Evolutionary conservation across 768 basidiomycete genomes (phyloP).

Genomic region (Scleroderma citrinum): DNA sequence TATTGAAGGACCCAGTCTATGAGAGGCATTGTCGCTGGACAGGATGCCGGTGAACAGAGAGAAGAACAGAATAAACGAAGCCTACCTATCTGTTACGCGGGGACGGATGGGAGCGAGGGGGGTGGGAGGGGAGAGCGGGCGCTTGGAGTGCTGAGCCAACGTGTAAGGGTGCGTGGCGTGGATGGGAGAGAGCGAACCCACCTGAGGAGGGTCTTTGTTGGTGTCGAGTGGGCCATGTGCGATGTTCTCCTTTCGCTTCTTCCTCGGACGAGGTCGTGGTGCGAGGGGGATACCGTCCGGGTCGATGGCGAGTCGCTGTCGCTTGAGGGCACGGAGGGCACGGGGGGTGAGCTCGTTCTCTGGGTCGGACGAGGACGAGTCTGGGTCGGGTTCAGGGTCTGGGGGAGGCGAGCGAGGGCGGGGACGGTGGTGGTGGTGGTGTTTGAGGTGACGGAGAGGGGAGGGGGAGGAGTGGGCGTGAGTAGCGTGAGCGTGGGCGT

Average conservation of each 20-base stretch:
- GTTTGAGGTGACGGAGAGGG: slow-evolving; percentile 1
- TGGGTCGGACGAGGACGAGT: slow-evolving; percentile 16
- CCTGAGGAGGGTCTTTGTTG: slow-evolving; percentile 1
- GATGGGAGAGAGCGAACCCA: background rate
- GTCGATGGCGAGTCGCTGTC: slow-evolving; percentile 28
- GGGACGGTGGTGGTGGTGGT: background rate
- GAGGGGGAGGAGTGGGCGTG: slow-evolving; percentile 3
- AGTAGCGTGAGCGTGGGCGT: slow-evolving; percentile 9
- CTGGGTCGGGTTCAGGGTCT: slow-evolving; percentile 16
- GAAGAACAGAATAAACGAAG: background rate
- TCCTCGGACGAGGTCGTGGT: slow-evolving; percentile 9
- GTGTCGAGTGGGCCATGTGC: background rate
- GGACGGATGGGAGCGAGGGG: slow-evolving; percentile 5
- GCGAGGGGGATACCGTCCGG: slow-evolving; percentile 19
- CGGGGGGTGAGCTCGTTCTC: slow-evolving; percentile 30
- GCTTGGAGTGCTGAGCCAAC: slow-evolving; percentile 8
- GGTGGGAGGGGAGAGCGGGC: slow-evolving; percentile 7
- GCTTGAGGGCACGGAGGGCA: slow-evolving; percentile 30
- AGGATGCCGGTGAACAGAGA: slow-evolving; percentile 2
- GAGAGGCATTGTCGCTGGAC: slow-evolving; percentile 1
- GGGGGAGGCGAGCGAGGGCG: background rate
- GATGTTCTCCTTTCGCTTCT: slow-evolving; percentile 19
- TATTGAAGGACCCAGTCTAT: background rate
- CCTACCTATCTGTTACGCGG: slow-evolving; percentile 2
- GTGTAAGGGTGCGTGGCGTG: slow-evolving; percentile 1